Evolutionary conservation across 257 asterid species (phyloP), one percentile per base, ranked within the genome.

Genomic region (Verbascum thapsus): DNA sequence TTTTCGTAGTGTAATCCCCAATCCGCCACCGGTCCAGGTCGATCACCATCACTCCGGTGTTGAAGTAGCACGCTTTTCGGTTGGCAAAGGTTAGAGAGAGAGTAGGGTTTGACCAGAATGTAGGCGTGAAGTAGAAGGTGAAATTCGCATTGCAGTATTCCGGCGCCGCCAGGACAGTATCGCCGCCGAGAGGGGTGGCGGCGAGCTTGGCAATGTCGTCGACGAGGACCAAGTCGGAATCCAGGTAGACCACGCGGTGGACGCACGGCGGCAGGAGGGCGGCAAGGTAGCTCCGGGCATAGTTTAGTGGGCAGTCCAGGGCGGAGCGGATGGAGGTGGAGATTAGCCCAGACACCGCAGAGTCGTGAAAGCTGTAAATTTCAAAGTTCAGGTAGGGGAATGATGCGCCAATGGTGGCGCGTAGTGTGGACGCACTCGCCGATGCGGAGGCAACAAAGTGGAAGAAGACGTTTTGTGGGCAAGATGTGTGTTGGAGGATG

Each of bases 251-350:
- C 10, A 83, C 82, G 56, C 90, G 89, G 52, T 56, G 45, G 54
- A 91, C 96, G 66, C 97, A 91, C 0, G 73, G 44, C 0, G 96
- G 98, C 30, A 92, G 71, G 43, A 92, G 76, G 47, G 72, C 77
- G 3, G 98, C 94, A 30, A 92, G 72, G 83, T 92, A 92, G 71
- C 88, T 86, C 0, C 98, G 79, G 4, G 98, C 98, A 57, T 92
- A 91, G 80, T 91, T 91, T 15, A 91, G 85, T 0, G 98, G 92
- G 60, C 97, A 87, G 69, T 91, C 98, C 2, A 92, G 86, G 43
- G 98, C 98, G 5, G 97, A 87, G 9, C 97, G 95, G 74, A 92
- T 92, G 22, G 98, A 92, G 23, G 98, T 88, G 30, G 97, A 92
- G 69, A 92, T 92, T 0, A 92, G 73, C 0, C 96, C 82, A 3